Conservation (phyloP, 2,329 filamentous ascomycete genomes). For the Sclerotinia spermophila region DNA sequence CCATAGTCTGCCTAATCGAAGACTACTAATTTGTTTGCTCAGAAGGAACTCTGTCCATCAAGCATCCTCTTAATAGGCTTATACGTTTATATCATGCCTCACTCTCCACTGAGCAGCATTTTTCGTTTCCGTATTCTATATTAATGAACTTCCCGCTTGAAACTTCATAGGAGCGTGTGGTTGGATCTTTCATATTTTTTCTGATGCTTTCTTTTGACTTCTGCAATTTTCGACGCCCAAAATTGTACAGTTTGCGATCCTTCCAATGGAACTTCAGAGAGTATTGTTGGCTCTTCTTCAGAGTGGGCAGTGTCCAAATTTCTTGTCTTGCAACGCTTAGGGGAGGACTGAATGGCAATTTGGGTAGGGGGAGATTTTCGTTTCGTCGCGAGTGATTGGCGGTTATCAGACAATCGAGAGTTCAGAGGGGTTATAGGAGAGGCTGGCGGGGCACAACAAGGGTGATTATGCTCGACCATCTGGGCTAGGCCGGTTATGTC, state of each 20-base stretch:
- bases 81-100: neutral
- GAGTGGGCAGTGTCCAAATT: neutral
- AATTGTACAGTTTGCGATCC: accelerated
- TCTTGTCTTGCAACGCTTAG: neutral
- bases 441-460: too few relatives aligned
- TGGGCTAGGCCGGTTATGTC: neutral
- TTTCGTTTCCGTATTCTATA: too few relatives aligned
- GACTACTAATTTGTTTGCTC: too few relatives aligned
- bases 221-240: neutral
- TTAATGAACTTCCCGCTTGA: too few relatives aligned
- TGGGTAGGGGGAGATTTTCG: neutral
- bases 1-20: neutral
- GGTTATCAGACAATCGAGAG: neutral
- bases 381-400: neutral
- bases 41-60: too few relatives aligned
- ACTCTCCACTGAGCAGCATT: neutral
- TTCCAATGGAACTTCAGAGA: neutral
- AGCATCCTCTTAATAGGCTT: neutral
- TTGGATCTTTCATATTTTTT: neutral
- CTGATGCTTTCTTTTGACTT: neutral
- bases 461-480: neutral
- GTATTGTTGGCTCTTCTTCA: neutral
- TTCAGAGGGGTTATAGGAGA: neutral
- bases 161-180: neutral
- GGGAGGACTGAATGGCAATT: neutral